Evolutionary conservation across 352 stramenopile species (phyloP).

Genomic region (Phytophthora uliginosa): DNA sequence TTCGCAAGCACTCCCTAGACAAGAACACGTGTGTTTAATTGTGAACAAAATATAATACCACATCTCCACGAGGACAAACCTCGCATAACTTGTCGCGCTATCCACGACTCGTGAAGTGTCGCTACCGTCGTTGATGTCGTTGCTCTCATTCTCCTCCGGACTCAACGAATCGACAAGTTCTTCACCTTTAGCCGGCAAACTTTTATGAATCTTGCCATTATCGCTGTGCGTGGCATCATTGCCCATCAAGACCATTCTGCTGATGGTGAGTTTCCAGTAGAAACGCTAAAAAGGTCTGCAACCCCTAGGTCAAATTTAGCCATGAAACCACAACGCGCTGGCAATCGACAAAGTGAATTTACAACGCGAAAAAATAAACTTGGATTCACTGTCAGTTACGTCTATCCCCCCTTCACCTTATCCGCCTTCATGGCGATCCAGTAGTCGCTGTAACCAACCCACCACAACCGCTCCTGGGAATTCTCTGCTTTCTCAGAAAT

Average conservation of each 20-base stretch:
- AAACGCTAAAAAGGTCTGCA: not conserved
- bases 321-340: not conserved
- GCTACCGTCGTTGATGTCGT: slow-evolving; percentile 12
- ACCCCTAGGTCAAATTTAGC: not conserved
- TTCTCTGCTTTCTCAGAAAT: not conserved
- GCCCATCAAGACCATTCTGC: not conserved
- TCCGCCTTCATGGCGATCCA: not conserved
- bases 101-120: slow-evolving; percentile 29
- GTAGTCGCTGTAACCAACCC: not conserved
- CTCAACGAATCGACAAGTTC: not conserved
- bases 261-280: not conserved
- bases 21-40: not conserved
- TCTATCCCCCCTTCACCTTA: not conserved
- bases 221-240: not conserved
- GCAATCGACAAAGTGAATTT: not conserved
- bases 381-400: not conserved
- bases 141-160: not conserved
- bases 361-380: not conserved
- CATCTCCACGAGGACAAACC: slow-evolving; percentile 15
- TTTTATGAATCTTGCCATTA: not conserved
- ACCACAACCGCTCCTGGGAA: not conserved
- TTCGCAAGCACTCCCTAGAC: slow-evolving; percentile 52
- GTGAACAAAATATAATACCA: not conserved
- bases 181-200: not conserved
- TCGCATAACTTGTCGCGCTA: slow-evolving; percentile 32